Evolutionary conservation across 768 basidiomycete genomes (phyloP).

Genomic region (Collybiopsis luxurians): DNA sequence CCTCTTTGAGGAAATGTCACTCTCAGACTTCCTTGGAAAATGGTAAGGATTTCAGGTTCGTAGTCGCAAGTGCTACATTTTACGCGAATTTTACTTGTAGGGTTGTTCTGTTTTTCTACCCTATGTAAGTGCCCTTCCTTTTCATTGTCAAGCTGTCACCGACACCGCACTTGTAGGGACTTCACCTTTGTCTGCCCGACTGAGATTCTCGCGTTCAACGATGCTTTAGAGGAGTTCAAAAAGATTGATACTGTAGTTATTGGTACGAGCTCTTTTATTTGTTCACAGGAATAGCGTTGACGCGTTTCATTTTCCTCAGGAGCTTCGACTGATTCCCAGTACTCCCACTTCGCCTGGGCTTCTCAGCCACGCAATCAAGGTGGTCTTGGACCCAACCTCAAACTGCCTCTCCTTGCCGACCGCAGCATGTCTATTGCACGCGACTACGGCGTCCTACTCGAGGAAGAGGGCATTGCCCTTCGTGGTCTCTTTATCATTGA

Average conservation of each 20-base stretch:
- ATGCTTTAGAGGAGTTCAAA: slow-evolving; percentile 74
- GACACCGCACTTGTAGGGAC: slow-evolving; percentile 44
- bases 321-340: slow-evolving; percentile 89
- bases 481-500: slow-evolving; percentile 88
- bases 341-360: slow-evolving; percentile 86
- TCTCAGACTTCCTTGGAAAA: slow-evolving; percentile 73
- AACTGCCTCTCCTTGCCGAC: slow-evolving; percentile 82
- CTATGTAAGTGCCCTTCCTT: slow-evolving; percentile 58
- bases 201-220: slow-evolving; percentile 94
- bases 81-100: slow-evolving; percentile 34
- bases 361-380: slow-evolving; percentile 79
- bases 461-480: slow-evolving; percentile 85
- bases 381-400: slow-evolving; percentile 86
- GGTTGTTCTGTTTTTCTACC: slow-evolving; percentile 95
- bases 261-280: slow-evolving; percentile 40
- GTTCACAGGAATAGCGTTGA: neutral
- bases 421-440: slow-evolving; percentile 75
- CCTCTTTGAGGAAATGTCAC: slow-evolving; percentile 73
- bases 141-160: neutral
- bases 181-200: slow-evolving; percentile 94
- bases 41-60: slow-evolving; percentile 48
- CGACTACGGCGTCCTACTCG: slow-evolving; percentile 86
- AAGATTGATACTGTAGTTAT: slow-evolving; percentile 73
- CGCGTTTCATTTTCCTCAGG: slow-evolving; percentile 31
- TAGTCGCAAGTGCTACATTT: neutral